These are phyloP conservation scores for Hyphopichia fennica DNA, from an alignment of 1,139 yeast species.

Conservation along the genomic window DNA sequence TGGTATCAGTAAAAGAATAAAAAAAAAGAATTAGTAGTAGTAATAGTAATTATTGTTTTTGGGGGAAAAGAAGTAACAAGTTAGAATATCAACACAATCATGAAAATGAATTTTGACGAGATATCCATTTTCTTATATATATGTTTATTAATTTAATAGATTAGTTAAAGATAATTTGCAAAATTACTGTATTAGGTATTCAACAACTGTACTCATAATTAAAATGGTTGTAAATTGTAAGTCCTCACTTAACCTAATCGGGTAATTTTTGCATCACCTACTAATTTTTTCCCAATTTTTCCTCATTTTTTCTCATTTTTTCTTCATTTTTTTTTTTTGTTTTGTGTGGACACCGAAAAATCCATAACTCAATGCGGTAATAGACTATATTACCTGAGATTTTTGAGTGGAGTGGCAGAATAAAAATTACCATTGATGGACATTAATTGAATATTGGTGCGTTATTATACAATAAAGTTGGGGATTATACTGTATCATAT, in stretches of 20 bases:
- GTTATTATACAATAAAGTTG: too few relatives aligned
- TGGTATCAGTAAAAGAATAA: not conserved
- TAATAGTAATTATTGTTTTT: too few relatives aligned
- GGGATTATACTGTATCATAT: too few relatives aligned
- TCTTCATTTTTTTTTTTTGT: too few relatives aligned
- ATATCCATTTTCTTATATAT: slow-evolving; percentile 1
- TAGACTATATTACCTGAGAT: too few relatives aligned
- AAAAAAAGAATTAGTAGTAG: not conserved
- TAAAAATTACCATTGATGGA: not conserved
- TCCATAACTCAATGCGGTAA: not conserved
- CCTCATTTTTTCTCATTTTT: too few relatives aligned
- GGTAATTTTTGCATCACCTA: not conserved
- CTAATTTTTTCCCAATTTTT: too few relatives aligned
- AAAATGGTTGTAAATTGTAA: not conserved
- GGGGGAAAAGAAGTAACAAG: not conserved
- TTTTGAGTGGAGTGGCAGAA: too few relatives aligned
- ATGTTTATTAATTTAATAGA: not conserved
- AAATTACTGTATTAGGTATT: too few relatives aligned
- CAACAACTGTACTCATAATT: too few relatives aligned
- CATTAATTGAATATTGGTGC: not conserved
- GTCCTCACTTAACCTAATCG: not conserved
- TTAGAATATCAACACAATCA: not conserved
- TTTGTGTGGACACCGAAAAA: too few relatives aligned
- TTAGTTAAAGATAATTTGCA: not conserved
- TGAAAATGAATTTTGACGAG: not conserved